Percentiles rank a stretch among this genome's conserved stretches.
Evolutionary conservation across 2,329 filamentous ascomycete genomes (phyloP).

Genomic region (Colletotrichum gloeosporioides): DNA sequence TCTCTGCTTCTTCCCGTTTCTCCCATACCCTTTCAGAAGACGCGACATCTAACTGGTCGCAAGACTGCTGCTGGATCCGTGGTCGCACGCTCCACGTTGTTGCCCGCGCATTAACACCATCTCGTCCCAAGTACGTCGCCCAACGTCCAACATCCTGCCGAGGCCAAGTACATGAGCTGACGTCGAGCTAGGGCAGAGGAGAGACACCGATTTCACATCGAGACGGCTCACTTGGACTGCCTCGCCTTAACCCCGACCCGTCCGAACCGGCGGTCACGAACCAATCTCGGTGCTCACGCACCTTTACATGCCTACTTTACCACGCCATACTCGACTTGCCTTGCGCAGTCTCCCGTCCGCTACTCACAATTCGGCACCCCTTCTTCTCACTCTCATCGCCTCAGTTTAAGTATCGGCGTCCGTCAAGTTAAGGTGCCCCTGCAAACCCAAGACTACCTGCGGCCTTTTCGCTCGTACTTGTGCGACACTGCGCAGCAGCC

Average conservation of each 20-base stretch:
- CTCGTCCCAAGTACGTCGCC: background rate
- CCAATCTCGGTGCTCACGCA: background rate
- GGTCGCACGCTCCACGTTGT: background rate
- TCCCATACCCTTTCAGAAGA: background rate
- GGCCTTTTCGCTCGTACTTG: background rate
- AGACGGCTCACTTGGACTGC: background rate
- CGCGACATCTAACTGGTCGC: background rate
- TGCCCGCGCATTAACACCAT: background rate
- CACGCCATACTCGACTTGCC: background rate
- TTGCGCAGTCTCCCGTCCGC: background rate
- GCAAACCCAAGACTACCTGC: background rate
- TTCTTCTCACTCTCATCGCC: background rate
- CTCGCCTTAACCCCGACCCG: constrained; percentile 2
- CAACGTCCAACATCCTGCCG: background rate
- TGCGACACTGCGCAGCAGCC: constrained; percentile 6
- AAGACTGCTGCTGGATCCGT: background rate
- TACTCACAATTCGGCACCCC: background rate
- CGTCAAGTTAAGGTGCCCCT: background rate
- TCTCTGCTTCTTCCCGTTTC: background rate
- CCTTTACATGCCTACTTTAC: background rate
- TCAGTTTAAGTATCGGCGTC: background rate
- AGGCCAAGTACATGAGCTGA: background rate
- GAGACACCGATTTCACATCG: background rate
- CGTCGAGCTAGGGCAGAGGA: background rate
- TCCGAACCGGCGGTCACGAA: constrained; percentile 6